A percentile compares a stretch with the other conserved stretches of the same genome.
Evolutionary conservation across 2,329 filamentous ascomycete genomes (phyloP).

Genomic region (Calonectria montana): DNA sequence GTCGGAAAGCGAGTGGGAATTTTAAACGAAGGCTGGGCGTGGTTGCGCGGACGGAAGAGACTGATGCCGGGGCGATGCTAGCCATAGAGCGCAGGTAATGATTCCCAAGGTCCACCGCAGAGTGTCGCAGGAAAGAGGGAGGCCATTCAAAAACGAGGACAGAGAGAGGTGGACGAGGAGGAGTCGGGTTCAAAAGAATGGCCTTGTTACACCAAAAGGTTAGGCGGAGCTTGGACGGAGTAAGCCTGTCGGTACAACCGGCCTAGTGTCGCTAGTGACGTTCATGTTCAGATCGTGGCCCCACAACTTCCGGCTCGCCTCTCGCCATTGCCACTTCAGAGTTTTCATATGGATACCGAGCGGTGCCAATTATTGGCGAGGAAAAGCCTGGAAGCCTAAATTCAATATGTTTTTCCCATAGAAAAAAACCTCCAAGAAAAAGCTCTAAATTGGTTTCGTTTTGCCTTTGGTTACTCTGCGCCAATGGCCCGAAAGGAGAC

Average conservation of each 20-base stretch:
- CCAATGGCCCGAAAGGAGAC: not conserved
- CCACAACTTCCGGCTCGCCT: not conserved
- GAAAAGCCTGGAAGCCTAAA: not conserved
- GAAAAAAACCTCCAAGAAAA: not conserved
- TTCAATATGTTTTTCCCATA: not conserved
- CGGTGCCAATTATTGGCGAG: not conserved
- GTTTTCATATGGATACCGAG: not conserved
- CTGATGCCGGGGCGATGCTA: not conserved
- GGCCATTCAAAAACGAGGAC: conserved; percentile 7
- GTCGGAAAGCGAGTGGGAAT: not conserved
- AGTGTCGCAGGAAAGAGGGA: not conserved
- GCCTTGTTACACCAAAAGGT: conserved; percentile 3
- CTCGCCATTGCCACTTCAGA: not conserved
- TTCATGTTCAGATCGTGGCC: not conserved
- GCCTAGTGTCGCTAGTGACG: not conserved
- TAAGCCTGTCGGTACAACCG: not conserved
- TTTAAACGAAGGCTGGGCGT: not conserved
- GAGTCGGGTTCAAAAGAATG: not conserved
- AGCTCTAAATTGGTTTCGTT: not conserved
- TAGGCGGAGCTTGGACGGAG: conserved; percentile 1
- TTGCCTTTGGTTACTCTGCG: not conserved
- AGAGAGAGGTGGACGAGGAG: not conserved
- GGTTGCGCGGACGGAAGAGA: not conserved
- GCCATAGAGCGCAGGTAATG: not conserved
- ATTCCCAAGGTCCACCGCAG: not conserved